Evolutionary conservation across 306 rosid species (phyloP), one percentile per base, ranked within the genome.

Genomic region (Cyclanthera cordifolia): DNA sequence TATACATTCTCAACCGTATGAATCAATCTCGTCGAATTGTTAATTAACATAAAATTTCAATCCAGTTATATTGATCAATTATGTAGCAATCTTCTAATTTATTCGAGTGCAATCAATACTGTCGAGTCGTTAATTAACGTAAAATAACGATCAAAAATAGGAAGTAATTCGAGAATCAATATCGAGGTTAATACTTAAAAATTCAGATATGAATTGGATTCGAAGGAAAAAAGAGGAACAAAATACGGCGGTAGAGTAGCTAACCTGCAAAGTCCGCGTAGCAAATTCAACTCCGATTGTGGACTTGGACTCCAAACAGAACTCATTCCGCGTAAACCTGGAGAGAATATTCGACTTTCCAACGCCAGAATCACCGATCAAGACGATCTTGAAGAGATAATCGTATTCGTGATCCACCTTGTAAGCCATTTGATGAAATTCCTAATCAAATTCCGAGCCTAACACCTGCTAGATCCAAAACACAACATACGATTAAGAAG

Each of bases 281-380:
- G 91, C 91, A 45, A 86, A 86, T 82, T 86, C 91, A 54, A 86
- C 91, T 10, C 91, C 91, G 73, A 86, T 86, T 59, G 91, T 86
- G 65, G 91, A 86, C 75, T 86, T 86, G 5, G 91, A 86, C 20
- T 86, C 91, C 81, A 86, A 80, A 75, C 88, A 86, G 46, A 86
- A 86, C 59, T 86, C 91, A 27, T 86, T 86, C 48, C 91, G 43
- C 5, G 91, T 86, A 70, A 86, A 86, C 73, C 91, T 82, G 12
- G 87, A 86, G 32, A 86, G 88, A 32, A 86, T 86, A 46, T 86
- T 86, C 13, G 91, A 86, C 66, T 86, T 86, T 46, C 91, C 91
- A 32, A 86, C 91, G 3, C 91, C 88, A 2, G 91, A 86, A 68
- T 86, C 91, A 0, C 91, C 88, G 41, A 86, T 86, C 82, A 86